phyloP scores from a whole-genome alignment of 306 rosid genomes.

The Argentina anserina region DNA sequence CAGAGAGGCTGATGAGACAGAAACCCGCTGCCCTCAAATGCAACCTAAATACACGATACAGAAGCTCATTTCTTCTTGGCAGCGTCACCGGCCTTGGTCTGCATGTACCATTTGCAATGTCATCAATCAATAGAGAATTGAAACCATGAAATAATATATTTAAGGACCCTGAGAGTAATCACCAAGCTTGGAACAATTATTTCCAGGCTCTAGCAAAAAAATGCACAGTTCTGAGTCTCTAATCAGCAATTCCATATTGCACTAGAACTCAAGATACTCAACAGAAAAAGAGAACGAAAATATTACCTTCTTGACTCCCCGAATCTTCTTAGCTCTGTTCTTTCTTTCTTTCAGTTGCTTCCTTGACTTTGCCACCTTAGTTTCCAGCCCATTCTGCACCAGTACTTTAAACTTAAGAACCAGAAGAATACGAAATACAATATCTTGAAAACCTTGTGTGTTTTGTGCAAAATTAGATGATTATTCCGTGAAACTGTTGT shows the following conservation, averaged over 20 bases:
- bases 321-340: conserved; percentile 86
- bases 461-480: neutral
- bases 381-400: conserved; percentile 79
- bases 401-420: neutral
- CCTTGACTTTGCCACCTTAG: conserved; percentile 81
- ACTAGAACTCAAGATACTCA: neutral
- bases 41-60: conserved; percentile 16
- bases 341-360: conserved; percentile 93
- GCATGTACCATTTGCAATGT: conserved; percentile 19
- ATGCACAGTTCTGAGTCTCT: neutral
- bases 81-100: conserved; percentile 92
- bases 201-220: neutral
- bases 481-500: neutral
- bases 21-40: neutral
- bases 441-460: neutral
- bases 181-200: neutral
- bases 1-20: conserved; percentile 1
- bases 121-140: neutral
- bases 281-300: neutral
- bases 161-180: neutral
- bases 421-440: neutral
- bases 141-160: neutral
- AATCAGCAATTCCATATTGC: neutral
- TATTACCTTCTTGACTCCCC: conserved; percentile 89
- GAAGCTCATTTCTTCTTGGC: conserved; percentile 77